Evolutionary conservation across 2,329 filamentous ascomycete genomes (phyloP), one percentile per base, ranked within the genome.

Genomic region (Diaporthe citri): DNA sequence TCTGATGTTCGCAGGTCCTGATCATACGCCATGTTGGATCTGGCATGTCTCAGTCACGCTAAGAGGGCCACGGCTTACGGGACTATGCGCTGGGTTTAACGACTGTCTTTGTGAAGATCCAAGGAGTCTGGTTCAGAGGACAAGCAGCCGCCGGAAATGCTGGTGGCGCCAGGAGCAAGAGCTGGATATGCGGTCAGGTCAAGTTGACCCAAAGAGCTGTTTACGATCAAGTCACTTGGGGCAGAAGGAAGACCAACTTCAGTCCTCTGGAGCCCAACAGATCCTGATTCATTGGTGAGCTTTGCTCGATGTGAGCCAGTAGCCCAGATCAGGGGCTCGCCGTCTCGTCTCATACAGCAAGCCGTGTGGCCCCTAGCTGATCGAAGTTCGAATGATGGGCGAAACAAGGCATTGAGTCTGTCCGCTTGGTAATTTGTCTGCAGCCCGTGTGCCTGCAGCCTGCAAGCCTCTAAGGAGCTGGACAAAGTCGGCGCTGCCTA

Each of bases 391-490:
- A 52, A 52, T 39, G 46, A 41, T 67, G 64, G 4, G 46, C 31
- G 22, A 52, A 39, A 17, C 22, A 39, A 20, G 46, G 31, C 64
- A 52, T 39, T 52, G n/a, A 41, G 22, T 39, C 13, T 36, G 64
- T 39, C 46, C 39, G 46, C 64, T 39, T 28, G 20, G 41, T 34
- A 25, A 66, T 31, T 46, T 70, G 66, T 48, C 55, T 62, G 56
- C 55, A 71, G 34, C 28, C 55, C 22, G 28, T n/a, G 31, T 31
- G 31, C 31, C 3, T 48, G 66, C 72, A n/a, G 43, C 41, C 43
- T 55, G 74, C 71, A 70, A 39, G 71, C 64, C 64, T 73, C 73
- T 31, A 52, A 9, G 59, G 60, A 52, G 57, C 66, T 66, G 34
- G 48, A 55, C 31, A 36, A 12, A 39, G 62, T 17, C 46, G 62